Evolutionary conservation across 2,329 filamentous ascomycete genomes (phyloP), one percentile per base, ranked within the genome.

Genomic region (Myriosclerotinia curreyana): DNA sequence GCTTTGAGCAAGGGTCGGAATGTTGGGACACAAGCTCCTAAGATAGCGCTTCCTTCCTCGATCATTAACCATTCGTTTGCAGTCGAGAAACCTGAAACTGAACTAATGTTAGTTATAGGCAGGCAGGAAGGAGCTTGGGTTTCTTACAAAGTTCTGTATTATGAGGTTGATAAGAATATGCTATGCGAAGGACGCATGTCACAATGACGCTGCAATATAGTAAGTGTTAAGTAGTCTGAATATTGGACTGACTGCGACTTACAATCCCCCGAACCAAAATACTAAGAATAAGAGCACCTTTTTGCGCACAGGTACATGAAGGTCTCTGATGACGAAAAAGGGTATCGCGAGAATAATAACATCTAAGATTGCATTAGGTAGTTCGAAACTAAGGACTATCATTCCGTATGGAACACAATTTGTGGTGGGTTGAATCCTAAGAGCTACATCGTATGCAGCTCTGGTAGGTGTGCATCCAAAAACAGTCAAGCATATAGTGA

Each of bases 251-350:
- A 34, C 4, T 9, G 22, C 12, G 4, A 64, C 61, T 59, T 50
- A 64, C 61, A 64, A 64, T 15, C 61, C 61, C n/a, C 61, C 61
- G 6, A 44, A 38, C 44, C 53, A 64, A n/a, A 64, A 64, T 22
- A 64, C 44, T 25, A 64, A 40, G 25, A 59, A 48, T 11, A 64
- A 36, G 14, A 64, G 53, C 5, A 52, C 11, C 25, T 64, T 64
- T 36, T 64, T 64, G 8, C 61, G 53, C 36, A 59, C 14, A 51
- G 61, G 53, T 22, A 64, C 44, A 59, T 64, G 61, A 12, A 64
- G 53, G 17, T 34, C 55, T 28, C 36, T 56, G 20, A 64, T 64
- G 46, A 64, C 46, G 11, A 64, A 64, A 20, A 64, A 59, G 6
- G 61, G 61, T 1, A 64, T n/a, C 38, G 46, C 14, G 0, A 64